A percentile compares a stretch with the other conserved stretches of the same genome.
phyloP scores from a whole-genome alignment of 192 early-diverging fungal genomes.

The Backusella morwellensis region DNA sequence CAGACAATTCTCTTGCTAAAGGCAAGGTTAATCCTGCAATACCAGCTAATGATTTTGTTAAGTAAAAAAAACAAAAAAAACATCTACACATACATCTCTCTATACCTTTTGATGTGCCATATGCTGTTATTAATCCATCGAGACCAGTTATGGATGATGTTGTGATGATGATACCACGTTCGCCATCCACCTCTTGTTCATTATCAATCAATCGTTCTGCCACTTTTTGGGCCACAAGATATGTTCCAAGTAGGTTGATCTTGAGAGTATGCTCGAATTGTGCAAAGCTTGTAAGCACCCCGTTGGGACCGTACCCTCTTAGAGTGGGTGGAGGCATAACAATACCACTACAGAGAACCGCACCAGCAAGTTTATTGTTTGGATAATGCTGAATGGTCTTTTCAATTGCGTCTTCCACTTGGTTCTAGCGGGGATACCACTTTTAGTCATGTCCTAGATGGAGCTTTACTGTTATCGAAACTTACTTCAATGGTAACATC shows the following conservation, averaged over 20 bases:
- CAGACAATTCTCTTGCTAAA: slow-evolving; percentile 52
- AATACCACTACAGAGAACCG: slow-evolving; percentile 26
- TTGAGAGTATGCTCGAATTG: slow-evolving; percentile 25
- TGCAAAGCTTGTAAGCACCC: slow-evolving; percentile 9
- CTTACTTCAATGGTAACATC: slow-evolving; percentile 25
- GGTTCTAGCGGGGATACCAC: not conserved
- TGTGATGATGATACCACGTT: slow-evolving; percentile 29
- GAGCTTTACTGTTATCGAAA: not conserved
- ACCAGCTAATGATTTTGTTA: slow-evolving; percentile 24
- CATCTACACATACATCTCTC: not conserved
- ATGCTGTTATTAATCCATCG: slow-evolving; percentile 22
- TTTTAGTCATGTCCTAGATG: not conserved
- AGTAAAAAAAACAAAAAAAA: too few relatives aligned
- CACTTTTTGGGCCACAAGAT: slow-evolving; percentile 29
- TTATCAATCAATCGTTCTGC: slow-evolving; percentile 11
- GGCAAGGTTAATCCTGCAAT: slow-evolving; percentile 55
- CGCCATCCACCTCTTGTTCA: slow-evolving; percentile 15
- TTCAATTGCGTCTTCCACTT: slow-evolving; percentile 18
- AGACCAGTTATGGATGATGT: slow-evolving; percentile 30
- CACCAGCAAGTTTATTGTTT: slow-evolving; percentile 6
- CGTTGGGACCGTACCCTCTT: slow-evolving; percentile 24
- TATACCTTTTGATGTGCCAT: slow-evolving; percentile 36
- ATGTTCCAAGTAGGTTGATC: slow-evolving; percentile 28
- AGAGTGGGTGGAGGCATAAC: not conserved
- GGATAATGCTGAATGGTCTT: not conserved